Conservation (phyloP, 2,329 filamentous ascomycete species). For the Botrytis elliptica region DNA sequence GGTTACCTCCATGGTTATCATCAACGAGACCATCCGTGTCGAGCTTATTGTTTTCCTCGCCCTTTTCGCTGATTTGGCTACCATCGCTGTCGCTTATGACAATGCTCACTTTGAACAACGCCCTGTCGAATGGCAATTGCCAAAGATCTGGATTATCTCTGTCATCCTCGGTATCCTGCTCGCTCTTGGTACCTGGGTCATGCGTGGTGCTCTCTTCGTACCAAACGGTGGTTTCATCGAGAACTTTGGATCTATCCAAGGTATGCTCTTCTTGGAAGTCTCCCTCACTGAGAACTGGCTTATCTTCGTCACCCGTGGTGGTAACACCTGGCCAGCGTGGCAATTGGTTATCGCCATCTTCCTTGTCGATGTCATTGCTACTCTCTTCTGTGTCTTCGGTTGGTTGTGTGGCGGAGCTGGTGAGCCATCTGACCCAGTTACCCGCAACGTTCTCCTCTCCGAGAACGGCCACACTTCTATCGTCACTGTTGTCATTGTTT, state of each 20-base stretch:
- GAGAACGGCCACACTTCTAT: slow-evolving; percentile 47
- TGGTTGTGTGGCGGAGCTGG: slow-evolving; percentile 60
- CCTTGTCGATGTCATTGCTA: slow-evolving; percentile 68
- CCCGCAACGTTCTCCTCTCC: slow-evolving; percentile 41
- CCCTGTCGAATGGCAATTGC: slow-evolving; percentile 77
- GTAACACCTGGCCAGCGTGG: slow-evolving; percentile 71
- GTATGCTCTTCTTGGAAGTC: slow-evolving; percentile 72
- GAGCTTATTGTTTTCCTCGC: slow-evolving; percentile 78
- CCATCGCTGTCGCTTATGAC: slow-evolving; percentile 76
- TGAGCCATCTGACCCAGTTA: slow-evolving; percentile 40
- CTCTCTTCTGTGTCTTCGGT: slow-evolving; percentile 72
- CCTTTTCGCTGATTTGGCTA: slow-evolving; percentile 76
- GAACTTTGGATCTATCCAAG: slow-evolving; percentile 72
- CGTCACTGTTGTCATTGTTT: slow-evolving; percentile 64
- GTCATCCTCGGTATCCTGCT: slow-evolving; percentile 67
- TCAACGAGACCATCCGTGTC: slow-evolving; percentile 71
- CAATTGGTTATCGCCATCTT: slow-evolving; percentile 71
- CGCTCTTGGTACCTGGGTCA: slow-evolving; percentile 69
- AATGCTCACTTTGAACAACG: slow-evolving; percentile 74
- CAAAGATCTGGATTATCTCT: slow-evolving; percentile 78
- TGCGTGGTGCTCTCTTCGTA: slow-evolving; percentile 69
- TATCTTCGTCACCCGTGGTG: slow-evolving; percentile 74
- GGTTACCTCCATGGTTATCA: slow-evolving; percentile 74
- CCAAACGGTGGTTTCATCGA: slow-evolving; percentile 70
- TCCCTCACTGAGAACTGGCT: slow-evolving; percentile 75